A percentile compares a stretch with the other conserved stretches of the same genome.
phyloP scores from a whole-genome alignment of 2,329 filamentous ascomycete species.

The Monosporascus sp. region DNA sequence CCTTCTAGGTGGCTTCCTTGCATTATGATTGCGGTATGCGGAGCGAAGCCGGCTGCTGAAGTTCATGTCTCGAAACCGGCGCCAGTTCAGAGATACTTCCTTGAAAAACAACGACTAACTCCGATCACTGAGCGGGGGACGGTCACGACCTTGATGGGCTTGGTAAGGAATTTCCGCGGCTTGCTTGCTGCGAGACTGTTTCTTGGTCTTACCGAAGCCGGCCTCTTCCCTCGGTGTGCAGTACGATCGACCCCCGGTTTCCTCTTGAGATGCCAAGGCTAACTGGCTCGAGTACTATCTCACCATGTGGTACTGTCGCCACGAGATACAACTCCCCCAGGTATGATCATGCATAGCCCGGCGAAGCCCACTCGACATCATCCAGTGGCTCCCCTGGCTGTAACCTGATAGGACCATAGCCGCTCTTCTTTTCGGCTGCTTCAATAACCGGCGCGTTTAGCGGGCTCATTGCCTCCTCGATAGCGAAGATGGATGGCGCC shows the following conservation, averaged over 20 bases:
- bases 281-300: conserved; percentile 38
- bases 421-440: conserved; percentile 78
- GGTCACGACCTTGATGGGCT: conserved; percentile 48
- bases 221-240: conserved; percentile 28
- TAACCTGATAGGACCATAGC: conserved; percentile 24
- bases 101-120: conserved; percentile 1
- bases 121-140: conserved; percentile 16
- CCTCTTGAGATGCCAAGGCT: background rate
- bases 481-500: conserved; percentile 63
- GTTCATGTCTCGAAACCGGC: background rate
- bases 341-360: conserved; percentile 3
- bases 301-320: conserved; percentile 55
- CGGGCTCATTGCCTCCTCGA: conserved; percentile 65
- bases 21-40: conserved; percentile 63
- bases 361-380: background rate
- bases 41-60: background rate
- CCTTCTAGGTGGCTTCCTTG: conserved; percentile 70
- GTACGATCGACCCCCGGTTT: conserved; percentile 12
- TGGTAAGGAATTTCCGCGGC: conserved; percentile 44
- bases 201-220: conserved; percentile 26
- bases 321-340: conserved; percentile 48
- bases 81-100: conserved; percentile 10
- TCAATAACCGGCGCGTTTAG: conserved; percentile 75
- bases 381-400: background rate
- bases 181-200: conserved; percentile 48